These are phyloP conservation scores for Dactylellina drechsleri DNA, from an alignment of 2,329 filamentous ascomycete genomes.

Conservation along the genomic window DNA sequence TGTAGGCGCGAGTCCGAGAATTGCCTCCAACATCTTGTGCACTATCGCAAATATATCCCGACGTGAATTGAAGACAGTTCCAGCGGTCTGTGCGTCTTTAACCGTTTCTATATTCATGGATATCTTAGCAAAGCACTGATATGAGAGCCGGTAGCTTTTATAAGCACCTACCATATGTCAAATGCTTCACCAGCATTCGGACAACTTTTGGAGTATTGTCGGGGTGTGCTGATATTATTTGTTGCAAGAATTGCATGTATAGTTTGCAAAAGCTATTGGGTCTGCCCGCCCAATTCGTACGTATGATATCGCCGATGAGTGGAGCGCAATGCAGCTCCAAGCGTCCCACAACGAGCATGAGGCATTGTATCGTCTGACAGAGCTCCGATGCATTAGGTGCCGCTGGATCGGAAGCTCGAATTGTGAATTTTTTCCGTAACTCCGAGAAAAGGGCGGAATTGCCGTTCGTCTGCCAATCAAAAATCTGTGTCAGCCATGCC, in stretches of 20 bases:
- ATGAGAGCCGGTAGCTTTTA: too few species aligned
- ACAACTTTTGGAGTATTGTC: conserved; percentile 79
- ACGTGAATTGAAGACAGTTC: conserved; percentile 70
- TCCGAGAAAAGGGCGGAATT: conserved; percentile 49
- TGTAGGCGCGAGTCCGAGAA: conserved; percentile 84
- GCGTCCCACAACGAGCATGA: conserved; percentile 71
- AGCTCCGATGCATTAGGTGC: conserved; percentile 62
- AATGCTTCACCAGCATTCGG: conserved; percentile 81
- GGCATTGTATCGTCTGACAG: conserved; percentile 66
- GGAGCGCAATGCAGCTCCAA: conserved; percentile 70
- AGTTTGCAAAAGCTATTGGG: conserved; percentile 73
- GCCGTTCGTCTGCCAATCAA: conserved; percentile 15
- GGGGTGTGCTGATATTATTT: conserved; percentile 83
- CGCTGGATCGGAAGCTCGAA: conserved; percentile 59
- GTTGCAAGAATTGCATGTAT: conserved; percentile 75
- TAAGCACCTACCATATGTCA: conserved; percentile 67
- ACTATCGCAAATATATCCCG: conserved; percentile 76
- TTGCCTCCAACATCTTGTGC: conserved; percentile 78
- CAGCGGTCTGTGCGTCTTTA: conserved; percentile 65
- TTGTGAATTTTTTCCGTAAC: conserved; percentile 58
- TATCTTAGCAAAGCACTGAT: conserved; percentile 58
- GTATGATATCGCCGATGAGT: conserved; percentile 70
- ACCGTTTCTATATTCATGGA: conserved; percentile 62
- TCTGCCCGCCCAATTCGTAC: conserved; percentile 73
- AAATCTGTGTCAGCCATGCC: not conserved